A percentile compares a stretch with the other conserved stretches of the same genome.
Conservation (phyloP, 345 rosid genomes). For the Sapria himalayana region DNA sequence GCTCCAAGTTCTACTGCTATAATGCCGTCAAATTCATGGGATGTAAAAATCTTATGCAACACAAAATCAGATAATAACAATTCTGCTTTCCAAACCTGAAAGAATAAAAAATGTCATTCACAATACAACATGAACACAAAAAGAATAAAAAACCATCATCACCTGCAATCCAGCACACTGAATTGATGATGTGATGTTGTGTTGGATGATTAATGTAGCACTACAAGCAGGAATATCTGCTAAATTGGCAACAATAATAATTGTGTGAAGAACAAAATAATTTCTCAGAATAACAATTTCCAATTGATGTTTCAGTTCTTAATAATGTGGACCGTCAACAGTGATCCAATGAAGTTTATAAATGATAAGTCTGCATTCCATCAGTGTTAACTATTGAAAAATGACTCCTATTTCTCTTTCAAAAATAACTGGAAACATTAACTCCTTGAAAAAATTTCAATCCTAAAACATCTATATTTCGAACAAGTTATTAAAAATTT, state of each 20-base stretch:
- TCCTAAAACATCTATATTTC: too few species aligned
- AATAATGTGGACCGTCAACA: too few species aligned
- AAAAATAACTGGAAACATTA: too few species aligned
- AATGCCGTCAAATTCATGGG: constrained; percentile 32
- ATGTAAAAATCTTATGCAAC: constrained; percentile 46
- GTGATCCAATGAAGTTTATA: too few species aligned
- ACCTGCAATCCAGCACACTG: constrained; percentile 73
- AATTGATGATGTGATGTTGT: constrained; percentile 58
- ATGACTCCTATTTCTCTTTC: too few species aligned
- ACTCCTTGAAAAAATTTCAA: too few species aligned
- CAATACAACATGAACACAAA: constrained; percentile 1
- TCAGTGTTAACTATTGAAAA: too few species aligned
- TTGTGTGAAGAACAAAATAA: neutral
- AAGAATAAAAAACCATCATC: neutral
- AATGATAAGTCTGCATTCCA: too few species aligned
- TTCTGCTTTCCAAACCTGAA: constrained; percentile 84
- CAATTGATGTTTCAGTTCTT: too few species aligned
- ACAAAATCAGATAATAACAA: constrained; percentile 55
- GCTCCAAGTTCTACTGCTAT: constrained; percentile 61
- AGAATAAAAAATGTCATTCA: constrained; percentile 4
- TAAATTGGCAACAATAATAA: neutral
- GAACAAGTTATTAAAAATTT: too few species aligned
- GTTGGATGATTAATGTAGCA: constrained; percentile 35
- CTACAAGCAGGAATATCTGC: constrained; percentile 20
- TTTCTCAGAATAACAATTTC: too few species aligned